phyloP scores from a whole-genome alignment of 768 basidiomycete species.

The Filobasidium wieringae region DNA sequence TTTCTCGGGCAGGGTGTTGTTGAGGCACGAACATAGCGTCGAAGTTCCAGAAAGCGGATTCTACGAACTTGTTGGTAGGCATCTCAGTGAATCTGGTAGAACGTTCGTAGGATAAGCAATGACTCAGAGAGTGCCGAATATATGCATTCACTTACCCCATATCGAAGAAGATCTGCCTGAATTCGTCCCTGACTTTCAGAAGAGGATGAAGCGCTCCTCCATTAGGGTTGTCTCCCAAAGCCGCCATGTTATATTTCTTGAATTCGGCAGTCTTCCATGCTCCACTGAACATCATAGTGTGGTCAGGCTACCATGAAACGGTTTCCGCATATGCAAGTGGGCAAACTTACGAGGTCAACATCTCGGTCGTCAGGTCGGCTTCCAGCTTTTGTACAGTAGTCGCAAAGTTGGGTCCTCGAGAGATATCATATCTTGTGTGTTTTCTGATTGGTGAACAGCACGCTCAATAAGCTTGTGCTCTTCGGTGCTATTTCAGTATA shows the following conservation, averaged over 20 bases:
- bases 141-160: conserved; percentile 64
- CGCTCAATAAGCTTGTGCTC: neutral
- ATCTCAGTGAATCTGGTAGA: conserved; percentile 80
- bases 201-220: conserved; percentile 92
- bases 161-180: conserved; percentile 93
- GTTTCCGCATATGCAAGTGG: neutral
- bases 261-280: conserved; percentile 85
- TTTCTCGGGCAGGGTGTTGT: conserved; percentile 92
- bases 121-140: neutral
- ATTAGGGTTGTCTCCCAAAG: conserved; percentile 75
- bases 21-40: conserved; percentile 97
- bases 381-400: conserved; percentile 85
- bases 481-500: neutral
- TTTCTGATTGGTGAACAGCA: conserved; percentile 50
- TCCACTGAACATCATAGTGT: conserved; percentile 48
- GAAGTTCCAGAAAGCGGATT: conserved; percentile 99
- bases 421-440: conserved; percentile 83
- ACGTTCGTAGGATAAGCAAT: neutral
- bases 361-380: conserved; percentile 90
- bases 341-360: conserved; percentile 68
- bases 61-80: conserved; percentile 90
- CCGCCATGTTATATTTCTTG: conserved; percentile 99
- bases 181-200: conserved; percentile 94
- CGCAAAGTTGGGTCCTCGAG: conserved; percentile 74
- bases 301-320: neutral